Evolutionary conservation across 2,329 filamentous ascomycete species (phyloP).

Genomic region (Aspergillus thermomutatus): DNA sequence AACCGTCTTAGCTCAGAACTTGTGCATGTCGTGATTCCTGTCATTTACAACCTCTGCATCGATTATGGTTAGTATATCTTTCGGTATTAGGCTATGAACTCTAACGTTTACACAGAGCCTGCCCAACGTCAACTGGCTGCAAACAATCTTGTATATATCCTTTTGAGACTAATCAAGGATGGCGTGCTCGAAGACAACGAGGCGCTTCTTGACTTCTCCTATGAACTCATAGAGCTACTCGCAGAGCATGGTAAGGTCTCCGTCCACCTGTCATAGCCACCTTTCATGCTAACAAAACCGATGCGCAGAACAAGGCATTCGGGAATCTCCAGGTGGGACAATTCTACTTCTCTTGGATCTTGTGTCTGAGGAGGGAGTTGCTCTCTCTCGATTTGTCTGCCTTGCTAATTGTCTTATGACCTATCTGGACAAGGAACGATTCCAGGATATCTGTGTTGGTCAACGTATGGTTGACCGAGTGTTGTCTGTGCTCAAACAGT

Average conservation of each 20-base stretch:
- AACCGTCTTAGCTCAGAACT: constrained; percentile 32
- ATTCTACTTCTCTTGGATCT: constrained; percentile 34
- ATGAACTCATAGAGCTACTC: constrained; percentile 39
- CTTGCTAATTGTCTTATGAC: constrained; percentile 31
- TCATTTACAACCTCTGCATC: constrained; percentile 45
- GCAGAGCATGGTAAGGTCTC: constrained; percentile 37
- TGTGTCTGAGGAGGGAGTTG: constrained; percentile 23
- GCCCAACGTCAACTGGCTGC: constrained; percentile 37
- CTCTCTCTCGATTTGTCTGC: constrained; percentile 29
- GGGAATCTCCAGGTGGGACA: constrained; percentile 32
- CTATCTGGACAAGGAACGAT: constrained; percentile 37
- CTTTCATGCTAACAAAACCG: constrained; percentile 4
- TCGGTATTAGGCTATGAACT: not conserved
- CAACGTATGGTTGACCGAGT: constrained; percentile 30
- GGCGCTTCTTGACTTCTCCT: constrained; percentile 34
- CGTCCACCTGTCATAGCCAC: not conserved
- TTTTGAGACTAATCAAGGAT: constrained; percentile 34
- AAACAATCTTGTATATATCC: constrained; percentile 35
- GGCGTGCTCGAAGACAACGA: constrained; percentile 29
- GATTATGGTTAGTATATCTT: constrained; percentile 36
- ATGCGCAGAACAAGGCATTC: constrained; percentile 31
- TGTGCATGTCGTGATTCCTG: constrained; percentile 40
- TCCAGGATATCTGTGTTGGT: constrained; percentile 36
- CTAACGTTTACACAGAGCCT: constrained; percentile 28
- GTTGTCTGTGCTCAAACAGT: constrained; percentile 30